phyloP scores from a whole-genome alignment of 495 filamentous ascomycete genomes.

The Aspergillus kassunensis region DNA sequence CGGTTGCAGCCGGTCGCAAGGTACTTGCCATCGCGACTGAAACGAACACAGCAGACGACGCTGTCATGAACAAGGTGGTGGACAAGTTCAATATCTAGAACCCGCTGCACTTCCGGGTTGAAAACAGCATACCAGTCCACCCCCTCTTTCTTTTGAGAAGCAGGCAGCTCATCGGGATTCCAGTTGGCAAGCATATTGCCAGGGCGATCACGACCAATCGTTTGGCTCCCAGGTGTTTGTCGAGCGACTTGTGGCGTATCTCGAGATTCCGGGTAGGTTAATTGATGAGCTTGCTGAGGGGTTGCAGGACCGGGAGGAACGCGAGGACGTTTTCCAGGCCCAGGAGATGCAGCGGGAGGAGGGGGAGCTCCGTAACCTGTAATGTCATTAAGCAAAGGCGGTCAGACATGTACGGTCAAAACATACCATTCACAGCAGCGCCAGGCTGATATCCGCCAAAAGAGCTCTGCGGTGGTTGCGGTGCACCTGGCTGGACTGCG shows the following conservation, averaged over 20 bases:
- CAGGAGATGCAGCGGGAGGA: conserved; percentile 80
- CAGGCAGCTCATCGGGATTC: conserved; percentile 77
- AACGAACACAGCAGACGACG: conserved; percentile 86
- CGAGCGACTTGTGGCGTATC: conserved; percentile 83
- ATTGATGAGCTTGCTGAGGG: conserved; percentile 79
- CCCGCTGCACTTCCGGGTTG: conserved; percentile 77
- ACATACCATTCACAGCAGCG: conserved; percentile 64
- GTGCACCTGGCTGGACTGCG: conserved; percentile 58
- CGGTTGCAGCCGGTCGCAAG: conserved; percentile 87
- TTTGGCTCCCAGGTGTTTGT: conserved; percentile 66
- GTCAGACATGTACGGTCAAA: conserved; percentile 31
- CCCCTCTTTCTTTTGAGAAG: conserved; percentile 77
- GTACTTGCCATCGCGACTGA: conserved; percentile 84
- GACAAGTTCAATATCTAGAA: conserved; percentile 83
- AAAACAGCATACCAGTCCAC: conserved; percentile 87
- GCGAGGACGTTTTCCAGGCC: conserved; percentile 64
- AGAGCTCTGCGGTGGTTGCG: conserved; percentile 56
- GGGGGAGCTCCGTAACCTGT: conserved; percentile 67
- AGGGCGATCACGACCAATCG: conserved; percentile 47
- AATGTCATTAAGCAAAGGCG: conserved; percentile 1
- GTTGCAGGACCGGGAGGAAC: conserved; percentile 73
- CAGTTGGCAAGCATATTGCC: conserved; percentile 84
- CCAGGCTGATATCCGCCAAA: conserved; percentile 60
- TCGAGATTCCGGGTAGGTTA: conserved; percentile 76
- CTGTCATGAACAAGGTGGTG: conserved; percentile 83